Percentiles rank a stretch among this genome's conserved stretches.
Conservation (phyloP, 73 alveolate species). For the Blepharisma japonicum region DNA sequence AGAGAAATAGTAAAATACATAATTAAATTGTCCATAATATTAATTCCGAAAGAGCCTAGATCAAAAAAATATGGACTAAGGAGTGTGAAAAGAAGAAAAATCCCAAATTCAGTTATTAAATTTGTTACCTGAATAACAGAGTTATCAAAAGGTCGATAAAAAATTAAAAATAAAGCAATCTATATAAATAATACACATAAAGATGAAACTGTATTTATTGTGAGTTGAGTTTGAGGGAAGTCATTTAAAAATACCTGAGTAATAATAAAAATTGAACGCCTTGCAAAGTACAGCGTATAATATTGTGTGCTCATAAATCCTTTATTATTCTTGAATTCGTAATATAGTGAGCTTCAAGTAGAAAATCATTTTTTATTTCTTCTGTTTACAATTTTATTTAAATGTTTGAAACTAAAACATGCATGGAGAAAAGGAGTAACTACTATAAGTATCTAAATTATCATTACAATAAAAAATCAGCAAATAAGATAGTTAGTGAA, state of each 20-base stretch:
- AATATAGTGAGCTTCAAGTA: not conserved
- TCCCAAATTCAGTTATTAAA: not conserved
- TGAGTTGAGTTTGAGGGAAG: not conserved
- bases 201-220: not conserved
- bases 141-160: not conserved
- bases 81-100: not conserved
- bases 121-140: not conserved
- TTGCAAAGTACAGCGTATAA: not conserved
- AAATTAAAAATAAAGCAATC: not conserved
- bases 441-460: not conserved
- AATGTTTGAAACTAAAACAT: not conserved
- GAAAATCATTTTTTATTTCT: not conserved
- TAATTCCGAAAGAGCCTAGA: too few species aligned
- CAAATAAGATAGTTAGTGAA: not conserved
- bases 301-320: conserved; percentile 17
- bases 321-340: conserved; percentile 4
- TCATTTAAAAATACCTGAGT: not conserved
- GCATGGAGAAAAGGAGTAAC: not conserved
- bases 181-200: not conserved
- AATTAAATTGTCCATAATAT: too few species aligned
- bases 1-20: too few species aligned
- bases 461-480: not conserved
- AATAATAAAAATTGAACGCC: not conserved
- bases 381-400: not conserved
- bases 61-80: too few species aligned